Percentiles rank a stretch among this genome's conserved stretches.
phyloP scores from a whole-genome alignment of 495 filamentous ascomycete species.

The Monascus purpureus region DNA sequence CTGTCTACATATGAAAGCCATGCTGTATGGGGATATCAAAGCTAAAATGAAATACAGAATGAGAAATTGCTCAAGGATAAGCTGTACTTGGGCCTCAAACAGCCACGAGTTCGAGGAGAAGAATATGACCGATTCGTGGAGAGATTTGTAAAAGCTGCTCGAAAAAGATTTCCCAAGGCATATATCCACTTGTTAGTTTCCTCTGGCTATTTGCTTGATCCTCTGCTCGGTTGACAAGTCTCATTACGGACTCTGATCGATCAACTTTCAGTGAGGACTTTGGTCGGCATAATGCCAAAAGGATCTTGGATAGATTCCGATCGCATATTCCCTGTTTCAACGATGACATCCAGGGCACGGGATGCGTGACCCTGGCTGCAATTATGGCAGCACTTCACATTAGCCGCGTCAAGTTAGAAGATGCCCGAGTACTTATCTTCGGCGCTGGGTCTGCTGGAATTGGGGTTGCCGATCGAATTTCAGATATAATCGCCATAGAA shows the following conservation, averaged over 20 bases:
- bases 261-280: conserved; percentile 36
- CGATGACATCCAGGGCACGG: conserved; percentile 84
- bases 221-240: background rate
- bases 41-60: conserved; percentile 35
- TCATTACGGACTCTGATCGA: conserved; percentile 1
- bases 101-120: conserved; percentile 50
- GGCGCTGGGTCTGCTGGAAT: conserved; percentile 78
- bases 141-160: conserved; percentile 50
- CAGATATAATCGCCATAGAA: conserved; percentile 61
- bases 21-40: background rate
- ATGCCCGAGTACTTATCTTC: conserved; percentile 59
- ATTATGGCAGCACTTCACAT: conserved; percentile 63
- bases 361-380: conserved; percentile 72
- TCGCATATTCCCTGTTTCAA: conserved; percentile 73
- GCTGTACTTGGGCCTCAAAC: conserved; percentile 63
- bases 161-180: conserved; percentile 60
- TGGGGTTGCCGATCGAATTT: conserved; percentile 73
- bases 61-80: conserved; percentile 62
- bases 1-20: background rate
- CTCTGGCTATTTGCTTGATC: background rate
- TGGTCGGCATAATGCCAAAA: conserved; percentile 41
- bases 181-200: conserved; percentile 62
- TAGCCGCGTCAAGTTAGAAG: conserved; percentile 47
- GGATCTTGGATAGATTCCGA: conserved; percentile 62
- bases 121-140: conserved; percentile 72